Base-by-base conservation (phyloP, 768 basidiomycete genomes). In the Tricholomella constricta region DNA sequence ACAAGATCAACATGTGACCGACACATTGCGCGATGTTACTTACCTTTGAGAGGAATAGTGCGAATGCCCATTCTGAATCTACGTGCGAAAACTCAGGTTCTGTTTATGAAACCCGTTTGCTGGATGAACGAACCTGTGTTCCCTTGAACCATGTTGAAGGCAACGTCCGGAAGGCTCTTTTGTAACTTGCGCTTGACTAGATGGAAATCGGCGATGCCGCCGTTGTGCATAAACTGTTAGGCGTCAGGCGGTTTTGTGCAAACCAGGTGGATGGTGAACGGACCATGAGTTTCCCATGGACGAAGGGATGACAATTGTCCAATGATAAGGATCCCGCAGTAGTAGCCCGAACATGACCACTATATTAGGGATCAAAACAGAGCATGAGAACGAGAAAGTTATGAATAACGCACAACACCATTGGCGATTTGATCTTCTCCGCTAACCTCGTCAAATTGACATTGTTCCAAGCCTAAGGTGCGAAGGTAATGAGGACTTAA, bases 61-160 rank as follows among this genome's bases (percentile, higher is more conserved):
- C 94, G 66, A 98, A 99, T 5, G 92, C 88, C 94, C 95, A 98
- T 76, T 99, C 95, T 3, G 93, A 95, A 71, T 99, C 96, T 89
- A 58, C 7, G 25, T 89, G 58, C 6, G 25, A 9, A 27, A 20
- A 36, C 26, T 37, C 26, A 48, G 19, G 10, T 32, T 23, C 25
- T 29, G 3, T 25, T 14, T 20, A 1, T 17, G 27, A 11, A 32
- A 23, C 26, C 38, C 12, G 43, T 25, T 25, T 23, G 29, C 10
- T 11, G 20, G 43, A 47, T 31, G 26, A 27, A 60, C 75, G 48
- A 54, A 89, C 91, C 92, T 23, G 97, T 98, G 64, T 98, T 95
- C 48, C 97, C 97, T 51, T 89, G 86, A 1, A 95, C 94, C 61
- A 84, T 79, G 48, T 91, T 78, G 72, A 93, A 99, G 32, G 93